Percentiles rank a stretch among this genome's conserved stretches.
Evolutionary conservation across 202 grass and related monocot genomes (phyloP).

Genomic region (Schoenoplectus tabernaemontani): DNA sequence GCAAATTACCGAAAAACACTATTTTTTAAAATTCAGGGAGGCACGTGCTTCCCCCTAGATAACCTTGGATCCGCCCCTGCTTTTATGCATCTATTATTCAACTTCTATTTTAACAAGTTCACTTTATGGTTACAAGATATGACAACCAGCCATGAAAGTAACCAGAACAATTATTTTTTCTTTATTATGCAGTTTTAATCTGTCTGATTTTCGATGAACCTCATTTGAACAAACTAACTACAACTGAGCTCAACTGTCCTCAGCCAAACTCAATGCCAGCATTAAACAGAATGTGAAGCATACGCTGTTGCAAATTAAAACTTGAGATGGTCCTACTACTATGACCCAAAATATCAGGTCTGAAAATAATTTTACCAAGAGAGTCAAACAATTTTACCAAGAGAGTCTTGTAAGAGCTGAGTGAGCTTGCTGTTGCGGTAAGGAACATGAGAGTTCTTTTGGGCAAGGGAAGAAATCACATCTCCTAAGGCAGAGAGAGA

Average conservation of each 20-base stretch:
- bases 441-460: conserved; percentile 81
- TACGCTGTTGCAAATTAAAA: background rate
- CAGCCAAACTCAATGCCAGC: background rate
- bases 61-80: too few species aligned
- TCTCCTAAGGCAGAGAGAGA: conserved; percentile 89
- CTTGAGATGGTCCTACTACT: background rate
- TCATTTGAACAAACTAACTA: background rate
- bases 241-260: too few species aligned
- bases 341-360: background rate
- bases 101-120: background rate
- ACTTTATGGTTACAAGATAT: background rate
- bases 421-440: conserved; percentile 98
- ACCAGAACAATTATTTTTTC: background rate
- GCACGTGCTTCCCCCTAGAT: too few species aligned
- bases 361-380: too few species aligned
- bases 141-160: background rate
- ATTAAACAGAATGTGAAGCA: background rate
- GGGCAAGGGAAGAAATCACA: conserved; percentile 79
- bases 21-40: too few species aligned
- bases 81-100: too few species aligned
- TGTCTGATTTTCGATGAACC: background rate
- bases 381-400: too few species aligned
- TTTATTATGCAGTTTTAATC: background rate
- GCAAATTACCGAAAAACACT: too few species aligned
- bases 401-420: conserved; percentile 87